Evolutionary conservation across 2,329 filamentous ascomycete genomes (phyloP), one percentile per base, ranked within the genome.

Genomic region (Microascus cirrosus): DNA sequence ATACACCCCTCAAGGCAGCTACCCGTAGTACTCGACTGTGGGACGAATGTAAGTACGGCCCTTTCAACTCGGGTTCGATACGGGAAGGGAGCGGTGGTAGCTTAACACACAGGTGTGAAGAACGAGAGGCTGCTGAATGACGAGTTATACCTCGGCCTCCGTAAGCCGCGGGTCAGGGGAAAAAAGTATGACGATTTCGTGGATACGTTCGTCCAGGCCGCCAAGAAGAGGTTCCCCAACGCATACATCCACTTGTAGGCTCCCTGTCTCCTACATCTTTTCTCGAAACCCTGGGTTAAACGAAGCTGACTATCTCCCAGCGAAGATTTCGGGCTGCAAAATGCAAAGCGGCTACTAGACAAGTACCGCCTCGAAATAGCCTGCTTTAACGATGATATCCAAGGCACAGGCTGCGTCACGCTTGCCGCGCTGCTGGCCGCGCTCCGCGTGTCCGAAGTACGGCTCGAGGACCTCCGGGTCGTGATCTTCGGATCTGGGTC

Each of bases 341-440:
- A 88, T 89, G 0, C 78, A 87, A 34, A 81, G 88, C 3, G 55
- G 13, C 81, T 95, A 2, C 76, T 95, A 1, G 88, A 95, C 60
- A 80, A 77, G 39, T 95, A 94, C 65, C 81, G 86, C 1, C 78
- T 85, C 0, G 67, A 87, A 55, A 85, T 93, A 8, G 79, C 90
- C 0, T 95, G 90, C 69, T 95, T 96, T 77, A 95, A 95, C 65
- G 91, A 95, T 59, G 90, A 95, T 68, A 85, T 95, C 0, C 90
- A 95, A 69, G 91, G 90, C 1, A 95, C 91, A 0, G 91, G 90
- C 0, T 93, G 89, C 60, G 90, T 95, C 1, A 93, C 91, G 0
- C 78, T 95, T 0, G 90, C 90, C 0, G 90, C 87, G 1, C 85
- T 95, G 61, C 84, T 90, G 74, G 83, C 90, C 0, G 90, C 82